Evolutionary conservation across 2,329 filamentous ascomycete genomes (phyloP).

Genomic region (Knufia fluminis): DNA sequence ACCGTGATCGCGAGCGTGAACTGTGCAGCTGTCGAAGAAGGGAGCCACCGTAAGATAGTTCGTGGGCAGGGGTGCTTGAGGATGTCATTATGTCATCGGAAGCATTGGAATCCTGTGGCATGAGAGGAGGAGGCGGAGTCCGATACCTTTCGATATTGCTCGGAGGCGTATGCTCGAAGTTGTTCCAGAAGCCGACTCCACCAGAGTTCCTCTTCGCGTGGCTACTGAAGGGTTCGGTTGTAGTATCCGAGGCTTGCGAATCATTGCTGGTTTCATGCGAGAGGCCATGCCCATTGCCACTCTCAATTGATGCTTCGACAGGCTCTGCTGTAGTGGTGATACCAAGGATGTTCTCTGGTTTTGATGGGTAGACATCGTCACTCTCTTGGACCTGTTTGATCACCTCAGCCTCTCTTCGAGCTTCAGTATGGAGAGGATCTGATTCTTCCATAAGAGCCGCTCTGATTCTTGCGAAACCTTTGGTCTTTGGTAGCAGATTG

Average conservation of each 20-base stretch:
- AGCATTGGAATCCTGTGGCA: slow-evolving; percentile 44
- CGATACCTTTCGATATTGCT: slow-evolving; percentile 43
- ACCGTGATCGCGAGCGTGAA: slow-evolving; percentile 29
- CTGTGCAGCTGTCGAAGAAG: slow-evolving; percentile 22
- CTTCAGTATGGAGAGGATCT: slow-evolving; percentile 78
- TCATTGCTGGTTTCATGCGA: slow-evolving; percentile 53
- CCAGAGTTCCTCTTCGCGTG: slow-evolving; percentile 64
- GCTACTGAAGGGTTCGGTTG: slow-evolving; percentile 53
- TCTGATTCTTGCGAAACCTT: slow-evolving; percentile 86
- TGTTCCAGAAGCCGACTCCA: slow-evolving; percentile 68
- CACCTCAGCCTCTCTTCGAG: slow-evolving; percentile 85
- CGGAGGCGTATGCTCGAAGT: slow-evolving; percentile 45
- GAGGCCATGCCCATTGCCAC: background rate
- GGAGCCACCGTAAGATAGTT: slow-evolving; percentile 14
- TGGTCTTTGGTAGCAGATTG: slow-evolving; percentile 89
- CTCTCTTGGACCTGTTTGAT: slow-evolving; percentile 90
- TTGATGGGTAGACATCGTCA: slow-evolving; percentile 45
- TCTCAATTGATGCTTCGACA: slow-evolving; percentile 59
- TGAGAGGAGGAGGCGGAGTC: slow-evolving; percentile 57
- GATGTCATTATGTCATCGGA: slow-evolving; percentile 31
- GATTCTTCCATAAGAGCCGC: slow-evolving; percentile 83
- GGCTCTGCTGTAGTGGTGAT: slow-evolving; percentile 46
- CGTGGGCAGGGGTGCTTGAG: slow-evolving; percentile 28
- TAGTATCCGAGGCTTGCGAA: slow-evolving; percentile 24
- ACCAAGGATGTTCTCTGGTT: slow-evolving; percentile 9